These are phyloP conservation scores for Ettlia oleoabundans DNA, from an alignment of 139 green algal species.

Conservation along the genomic window DNA sequence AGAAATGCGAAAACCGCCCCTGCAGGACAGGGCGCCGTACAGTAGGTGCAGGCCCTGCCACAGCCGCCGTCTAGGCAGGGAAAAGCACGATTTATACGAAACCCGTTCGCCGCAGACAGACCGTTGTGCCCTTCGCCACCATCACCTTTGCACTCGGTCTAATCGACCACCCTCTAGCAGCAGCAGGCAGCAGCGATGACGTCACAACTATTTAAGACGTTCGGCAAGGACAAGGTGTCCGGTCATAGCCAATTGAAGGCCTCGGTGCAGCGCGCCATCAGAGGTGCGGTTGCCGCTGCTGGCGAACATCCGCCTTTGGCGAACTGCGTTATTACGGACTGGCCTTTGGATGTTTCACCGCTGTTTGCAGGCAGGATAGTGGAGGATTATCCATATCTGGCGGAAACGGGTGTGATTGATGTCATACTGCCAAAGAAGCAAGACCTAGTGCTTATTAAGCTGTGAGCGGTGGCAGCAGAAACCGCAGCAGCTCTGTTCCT, in stretches of 20 bases:
- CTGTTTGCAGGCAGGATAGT: conserved; percentile 78
- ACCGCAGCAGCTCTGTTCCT: background rate
- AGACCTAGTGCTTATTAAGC: conserved; percentile 85
- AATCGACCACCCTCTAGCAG: background rate
- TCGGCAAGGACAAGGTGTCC: conserved; percentile 46
- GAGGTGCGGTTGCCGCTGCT: conserved; percentile 16
- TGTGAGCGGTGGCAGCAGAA: conserved; percentile 58
- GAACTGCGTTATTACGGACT: too few species aligned
- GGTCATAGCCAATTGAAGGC: conserved; percentile 47
- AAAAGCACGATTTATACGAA: too few species aligned
- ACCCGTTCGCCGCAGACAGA: too few species aligned
- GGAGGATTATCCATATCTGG: conserved; percentile 87
- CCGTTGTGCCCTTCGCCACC: too few species aligned
- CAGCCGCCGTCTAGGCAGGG: too few species aligned
- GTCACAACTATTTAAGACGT: conserved; percentile 50
- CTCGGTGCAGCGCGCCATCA: conserved; percentile 51
- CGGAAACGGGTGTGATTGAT: conserved; percentile 86
- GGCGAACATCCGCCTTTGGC: background rate
- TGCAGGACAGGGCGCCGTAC: too few species aligned
- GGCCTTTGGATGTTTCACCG: background rate
- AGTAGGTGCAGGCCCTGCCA: too few species aligned
- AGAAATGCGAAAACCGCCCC: too few species aligned
- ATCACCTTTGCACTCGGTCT: too few species aligned
- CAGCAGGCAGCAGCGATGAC: background rate
- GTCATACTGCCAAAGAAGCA: conserved; percentile 96